phyloP scores from a whole-genome alignment of 208 protist genomes.

The Acanthamoeba healyi region DNA sequence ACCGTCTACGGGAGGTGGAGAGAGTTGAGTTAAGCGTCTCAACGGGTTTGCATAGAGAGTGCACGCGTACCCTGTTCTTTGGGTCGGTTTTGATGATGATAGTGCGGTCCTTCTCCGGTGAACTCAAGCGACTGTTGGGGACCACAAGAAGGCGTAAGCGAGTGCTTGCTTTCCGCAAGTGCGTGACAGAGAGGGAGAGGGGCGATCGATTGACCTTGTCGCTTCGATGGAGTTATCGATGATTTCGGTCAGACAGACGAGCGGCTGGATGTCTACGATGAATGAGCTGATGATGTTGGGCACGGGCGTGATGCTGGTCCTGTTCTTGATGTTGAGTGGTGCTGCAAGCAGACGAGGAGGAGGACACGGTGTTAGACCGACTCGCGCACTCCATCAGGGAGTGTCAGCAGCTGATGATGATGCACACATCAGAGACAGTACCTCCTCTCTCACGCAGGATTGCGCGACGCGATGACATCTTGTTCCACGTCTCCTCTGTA shows the following conservation, averaged over 20 bases:
- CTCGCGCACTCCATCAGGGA: too few species aligned
- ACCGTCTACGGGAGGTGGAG: neutral
- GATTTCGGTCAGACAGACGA: slow-evolving; percentile 18
- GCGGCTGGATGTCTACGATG: slow-evolving; percentile 16
- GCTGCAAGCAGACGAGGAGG: neutral
- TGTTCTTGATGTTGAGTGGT: neutral
- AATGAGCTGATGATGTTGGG: slow-evolving; percentile 54
- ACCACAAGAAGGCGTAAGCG: neutral
- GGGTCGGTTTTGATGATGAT: neutral
- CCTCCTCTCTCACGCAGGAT: slow-evolving; percentile 28
- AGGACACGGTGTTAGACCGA: neutral
- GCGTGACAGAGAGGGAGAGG: neutral
- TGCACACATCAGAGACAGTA: too few species aligned
- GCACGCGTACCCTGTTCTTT: neutral
- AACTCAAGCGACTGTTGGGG: neutral
- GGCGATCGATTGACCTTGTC: neutral
- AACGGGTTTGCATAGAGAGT: too few species aligned
- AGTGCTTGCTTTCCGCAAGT: neutral
- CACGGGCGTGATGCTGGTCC: slow-evolving; percentile 13
- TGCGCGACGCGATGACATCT: neutral
- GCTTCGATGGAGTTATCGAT: slow-evolving; percentile 43
- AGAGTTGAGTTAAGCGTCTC: too few species aligned
- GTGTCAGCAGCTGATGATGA: too few species aligned
- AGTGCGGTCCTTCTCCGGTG: neutral
- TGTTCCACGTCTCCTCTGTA: neutral